phyloP scores from a whole-genome alignment of 805 yeast species.

The Ogataea populi-albae region DNA sequence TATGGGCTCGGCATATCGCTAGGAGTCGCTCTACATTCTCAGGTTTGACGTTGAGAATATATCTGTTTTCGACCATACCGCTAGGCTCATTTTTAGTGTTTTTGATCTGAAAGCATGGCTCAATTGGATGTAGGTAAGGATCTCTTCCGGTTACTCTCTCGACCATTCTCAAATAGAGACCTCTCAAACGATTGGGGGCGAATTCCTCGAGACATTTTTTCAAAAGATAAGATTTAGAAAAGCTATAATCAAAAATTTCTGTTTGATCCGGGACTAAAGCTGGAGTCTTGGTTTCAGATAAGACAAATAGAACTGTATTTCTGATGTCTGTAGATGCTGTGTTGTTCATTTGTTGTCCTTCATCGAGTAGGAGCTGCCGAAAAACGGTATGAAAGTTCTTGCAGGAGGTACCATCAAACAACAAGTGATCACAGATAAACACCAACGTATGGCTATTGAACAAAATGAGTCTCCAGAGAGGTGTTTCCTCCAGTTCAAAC shows the following conservation, averaged over 20 bases:
- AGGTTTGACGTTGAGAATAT: not conserved
- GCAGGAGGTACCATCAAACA: constrained; percentile 37
- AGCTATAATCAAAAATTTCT: constrained; percentile 10
- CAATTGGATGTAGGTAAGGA: not conserved
- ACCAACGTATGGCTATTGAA: constrained; percentile 14
- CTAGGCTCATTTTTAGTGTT: not conserved
- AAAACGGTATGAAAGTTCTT: constrained; percentile 24
- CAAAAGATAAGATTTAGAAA: constrained; percentile 3
- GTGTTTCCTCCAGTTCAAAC: constrained; percentile 3
- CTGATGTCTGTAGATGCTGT: constrained; percentile 4
- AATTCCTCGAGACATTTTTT: too few species aligned
- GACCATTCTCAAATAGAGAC: too few species aligned
- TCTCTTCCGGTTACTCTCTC: too few species aligned
- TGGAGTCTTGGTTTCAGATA: not conserved
- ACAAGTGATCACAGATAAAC: constrained; percentile 30
- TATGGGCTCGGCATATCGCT: constrained; percentile 8
- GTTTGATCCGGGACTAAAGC: constrained; percentile 2
- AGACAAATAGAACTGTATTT: not conserved
- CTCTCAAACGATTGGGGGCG: too few species aligned
- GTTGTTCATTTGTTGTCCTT: constrained; percentile 4
- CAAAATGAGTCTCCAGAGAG: constrained; percentile 24
- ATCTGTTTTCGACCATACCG: not conserved
- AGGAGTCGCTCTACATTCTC: not conserved
- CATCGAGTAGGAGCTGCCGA: constrained; percentile 22
- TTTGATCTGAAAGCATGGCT: not conserved